These are phyloP conservation scores for Tinospora cordifolia DNA, from an alignment of 164 flowering plant species.

Conservation along the genomic window DNA sequence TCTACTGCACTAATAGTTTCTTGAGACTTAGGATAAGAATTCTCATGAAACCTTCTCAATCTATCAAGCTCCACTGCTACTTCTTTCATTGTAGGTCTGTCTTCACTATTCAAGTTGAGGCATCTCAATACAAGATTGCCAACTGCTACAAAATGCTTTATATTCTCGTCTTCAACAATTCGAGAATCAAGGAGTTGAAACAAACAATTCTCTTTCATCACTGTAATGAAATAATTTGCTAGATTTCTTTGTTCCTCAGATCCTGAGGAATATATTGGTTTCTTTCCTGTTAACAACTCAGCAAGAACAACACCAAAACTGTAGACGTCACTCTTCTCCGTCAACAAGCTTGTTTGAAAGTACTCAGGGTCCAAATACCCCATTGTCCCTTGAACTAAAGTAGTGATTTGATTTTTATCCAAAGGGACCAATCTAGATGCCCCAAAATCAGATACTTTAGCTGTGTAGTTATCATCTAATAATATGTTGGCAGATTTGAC, in stretches of 20 bases:
- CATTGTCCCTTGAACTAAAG: constrained; percentile 27
- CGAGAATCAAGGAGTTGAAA: neutral
- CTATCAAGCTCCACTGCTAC: no score
- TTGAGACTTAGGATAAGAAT: no score
- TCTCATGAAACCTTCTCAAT: no score
- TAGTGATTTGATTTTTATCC: constrained; percentile 20
- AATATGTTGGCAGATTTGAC: constrained; percentile 33
- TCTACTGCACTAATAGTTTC: no score
- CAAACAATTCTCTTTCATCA: neutral
- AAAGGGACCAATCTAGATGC: constrained; percentile 25
- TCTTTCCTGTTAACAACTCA: constrained; percentile 14
- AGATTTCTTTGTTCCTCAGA: neutral
- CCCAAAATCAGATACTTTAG: constrained; percentile 35
- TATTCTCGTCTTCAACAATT: no score
- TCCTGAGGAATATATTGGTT: neutral
- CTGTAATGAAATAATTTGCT: neutral
- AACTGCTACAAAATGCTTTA: no score
- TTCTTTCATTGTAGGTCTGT: no score
- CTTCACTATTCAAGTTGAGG: no score
- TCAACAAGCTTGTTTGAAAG: constrained; percentile 23
- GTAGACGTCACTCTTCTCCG: constrained; percentile 28
- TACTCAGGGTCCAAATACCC: constrained; percentile 35
- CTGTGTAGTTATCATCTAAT: constrained; percentile 22
- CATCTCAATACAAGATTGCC: no score
- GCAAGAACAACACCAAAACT: constrained; percentile 24